phyloP scores from a whole-genome alignment of 2,329 filamentous ascomycete species.

The Rhynchosporium secalis region DNA sequence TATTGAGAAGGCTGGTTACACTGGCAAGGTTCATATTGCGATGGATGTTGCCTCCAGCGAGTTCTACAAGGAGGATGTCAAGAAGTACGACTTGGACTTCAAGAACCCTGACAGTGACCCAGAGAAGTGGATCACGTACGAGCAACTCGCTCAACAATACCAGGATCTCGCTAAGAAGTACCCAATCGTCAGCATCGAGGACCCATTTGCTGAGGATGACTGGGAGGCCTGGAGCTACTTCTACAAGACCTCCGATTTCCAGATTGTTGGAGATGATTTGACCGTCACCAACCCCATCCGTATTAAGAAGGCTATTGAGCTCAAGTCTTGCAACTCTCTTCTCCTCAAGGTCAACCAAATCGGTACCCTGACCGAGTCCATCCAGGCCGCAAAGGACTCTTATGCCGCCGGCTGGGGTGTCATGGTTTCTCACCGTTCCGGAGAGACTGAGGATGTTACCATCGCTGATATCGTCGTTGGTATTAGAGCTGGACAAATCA shows the following conservation, averaged over 20 bases:
- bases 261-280: slow-evolving; percentile 97
- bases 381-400: slow-evolving; percentile 98
- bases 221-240: slow-evolving; percentile 99
- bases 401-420: slow-evolving; percentile 96
- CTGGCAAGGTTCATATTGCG: slow-evolving; percentile 93
- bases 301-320: slow-evolving; percentile 99
- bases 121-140: slow-evolving; percentile 97
- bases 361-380: slow-evolving; percentile 96
- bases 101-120: slow-evolving; percentile 98
- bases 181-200: slow-evolving; percentile 98
- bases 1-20: slow-evolving; percentile 94
- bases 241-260: slow-evolving; percentile 98
- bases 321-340: slow-evolving; percentile 97
- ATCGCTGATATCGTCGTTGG: slow-evolving; percentile 98
- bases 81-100: slow-evolving; percentile 99
- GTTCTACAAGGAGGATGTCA: slow-evolving; percentile 96
- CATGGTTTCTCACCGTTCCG: slow-evolving; percentile 99
- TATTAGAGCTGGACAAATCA: slow-evolving; percentile 96
- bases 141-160: slow-evolving; percentile 93
- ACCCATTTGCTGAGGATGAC: slow-evolving; percentile 99
- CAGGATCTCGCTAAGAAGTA: slow-evolving; percentile 87
- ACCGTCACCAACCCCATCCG: slow-evolving; percentile 98
- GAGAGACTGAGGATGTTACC: slow-evolving; percentile 99
- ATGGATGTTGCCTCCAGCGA: slow-evolving; percentile 99
- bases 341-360: slow-evolving; percentile 99